Evolutionary conservation across 495 filamentous ascomycete genomes (phyloP).

Genomic region (Penicillium roqueforti): DNA sequence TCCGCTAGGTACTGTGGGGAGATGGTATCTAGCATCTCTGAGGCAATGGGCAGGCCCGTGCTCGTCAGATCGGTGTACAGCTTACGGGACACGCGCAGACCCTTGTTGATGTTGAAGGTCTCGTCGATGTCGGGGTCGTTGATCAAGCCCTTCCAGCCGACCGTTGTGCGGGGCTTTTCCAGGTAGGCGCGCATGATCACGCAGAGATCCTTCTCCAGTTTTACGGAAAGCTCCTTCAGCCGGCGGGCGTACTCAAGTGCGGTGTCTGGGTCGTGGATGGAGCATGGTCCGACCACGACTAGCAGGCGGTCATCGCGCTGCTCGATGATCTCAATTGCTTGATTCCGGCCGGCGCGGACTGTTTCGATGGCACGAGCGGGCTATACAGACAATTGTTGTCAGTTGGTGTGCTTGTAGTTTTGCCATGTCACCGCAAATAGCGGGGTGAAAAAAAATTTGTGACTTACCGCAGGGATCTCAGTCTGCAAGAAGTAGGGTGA

Average conservation of each 20-base stretch:
- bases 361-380: constrained; percentile 52
- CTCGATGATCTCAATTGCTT: constrained; percentile 80
- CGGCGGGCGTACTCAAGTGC: constrained; percentile 82
- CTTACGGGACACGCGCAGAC: constrained; percentile 78
- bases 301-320: constrained; percentile 79
- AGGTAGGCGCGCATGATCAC: constrained; percentile 99
- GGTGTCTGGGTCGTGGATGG: constrained; percentile 86
- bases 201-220: constrained; percentile 75
- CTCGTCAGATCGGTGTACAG: constrained; percentile 87
- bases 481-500: constrained; percentile 81
- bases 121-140: constrained; percentile 98
- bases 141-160: constrained; percentile 98
- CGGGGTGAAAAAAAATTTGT: constrained; percentile 23
- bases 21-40: constrained; percentile 97
- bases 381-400: constrained; percentile 26
- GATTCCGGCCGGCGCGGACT: constrained; percentile 76
- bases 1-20: constrained; percentile 96
- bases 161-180: constrained; percentile 98
- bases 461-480: constrained; percentile 77
- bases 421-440: background rate
- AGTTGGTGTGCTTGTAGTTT: constrained; percentile 7
- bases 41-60: constrained; percentile 86
- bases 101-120: constrained; percentile 99
- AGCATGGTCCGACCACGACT: constrained; percentile 93
- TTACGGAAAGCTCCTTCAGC: constrained; percentile 67